Evolutionary conservation across 2,329 filamentous ascomycete genomes (phyloP).

Genomic region (Penicillium sp.): DNA sequence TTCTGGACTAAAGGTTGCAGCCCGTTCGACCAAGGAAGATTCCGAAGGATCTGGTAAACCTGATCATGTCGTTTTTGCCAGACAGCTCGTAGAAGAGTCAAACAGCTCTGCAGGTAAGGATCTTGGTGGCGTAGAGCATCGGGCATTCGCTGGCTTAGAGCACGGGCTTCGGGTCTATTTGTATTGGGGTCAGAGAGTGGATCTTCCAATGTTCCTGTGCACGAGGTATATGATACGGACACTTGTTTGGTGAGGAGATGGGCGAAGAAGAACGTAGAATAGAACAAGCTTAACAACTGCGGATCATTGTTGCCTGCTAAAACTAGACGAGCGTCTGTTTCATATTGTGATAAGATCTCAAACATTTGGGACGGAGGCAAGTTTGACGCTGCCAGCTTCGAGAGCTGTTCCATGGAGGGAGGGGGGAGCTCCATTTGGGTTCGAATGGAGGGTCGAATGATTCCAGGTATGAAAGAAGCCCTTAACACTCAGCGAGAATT

Average conservation of each 20-base stretch:
- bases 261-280: constrained; percentile 41
- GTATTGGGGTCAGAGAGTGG: background rate
- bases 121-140: constrained; percentile 29
- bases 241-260: constrained; percentile 42
- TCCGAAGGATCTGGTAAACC: constrained; percentile 38
- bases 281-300: constrained; percentile 38
- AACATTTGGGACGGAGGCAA: constrained; percentile 36
- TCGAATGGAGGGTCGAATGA: background rate
- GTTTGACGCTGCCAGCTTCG: constrained; percentile 28
- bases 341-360: constrained; percentile 36
- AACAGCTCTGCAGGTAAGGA: constrained; percentile 35
- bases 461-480: too few relatives aligned
- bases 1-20: constrained; percentile 33
- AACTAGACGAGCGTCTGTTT: constrained; percentile 35
- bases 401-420: constrained; percentile 34
- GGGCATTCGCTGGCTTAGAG: constrained; percentile 39
- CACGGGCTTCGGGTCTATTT: constrained; percentile 41
- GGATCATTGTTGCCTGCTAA: constrained; percentile 25
- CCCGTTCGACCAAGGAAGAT: constrained; percentile 35
- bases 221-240: constrained; percentile 26
- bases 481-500: background rate
- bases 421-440: constrained; percentile 30
- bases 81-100: constrained; percentile 38
- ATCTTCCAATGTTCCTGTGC: background rate
- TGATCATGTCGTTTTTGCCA: constrained; percentile 39